Conservation (phyloP, 495 filamentous ascomycete genomes). For the Penicillium paxilli region DNA sequence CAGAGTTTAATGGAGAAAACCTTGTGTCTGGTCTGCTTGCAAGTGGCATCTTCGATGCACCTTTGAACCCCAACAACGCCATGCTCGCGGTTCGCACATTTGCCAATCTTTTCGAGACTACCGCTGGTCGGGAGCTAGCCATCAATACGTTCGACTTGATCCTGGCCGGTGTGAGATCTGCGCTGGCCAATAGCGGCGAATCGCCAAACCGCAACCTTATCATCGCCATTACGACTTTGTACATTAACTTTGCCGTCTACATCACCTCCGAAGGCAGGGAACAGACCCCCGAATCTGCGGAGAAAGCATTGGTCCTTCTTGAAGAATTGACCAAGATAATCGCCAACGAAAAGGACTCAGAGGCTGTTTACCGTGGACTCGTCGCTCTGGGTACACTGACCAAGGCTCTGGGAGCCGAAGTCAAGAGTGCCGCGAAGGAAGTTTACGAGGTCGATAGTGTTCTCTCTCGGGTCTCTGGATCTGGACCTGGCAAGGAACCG, state of each 20-base stretch:
- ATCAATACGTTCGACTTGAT: conserved; percentile 59
- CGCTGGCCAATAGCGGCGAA: conserved; percentile 38
- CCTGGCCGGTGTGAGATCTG: conserved; percentile 48
- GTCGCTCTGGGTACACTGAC: conserved; percentile 79
- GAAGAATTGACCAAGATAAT: conserved; percentile 65
- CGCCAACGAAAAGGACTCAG: conserved; percentile 65
- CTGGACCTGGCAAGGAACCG: conserved; percentile 47
- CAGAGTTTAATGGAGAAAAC: conserved; percentile 56
- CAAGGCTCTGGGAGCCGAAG: conserved; percentile 42
- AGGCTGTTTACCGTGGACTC: conserved; percentile 79
- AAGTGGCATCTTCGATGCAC: conserved; percentile 57
- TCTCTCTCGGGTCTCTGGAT: conserved; percentile 33
- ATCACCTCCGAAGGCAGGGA: conserved; percentile 41
- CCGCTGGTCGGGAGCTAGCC: conserved; percentile 64
- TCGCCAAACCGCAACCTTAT: conserved; percentile 76
- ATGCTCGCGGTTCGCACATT: conserved; percentile 85
- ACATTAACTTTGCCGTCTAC: conserved; percentile 81
- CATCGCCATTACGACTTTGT: conserved; percentile 77
- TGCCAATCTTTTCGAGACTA: conserved; percentile 83
- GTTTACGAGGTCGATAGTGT: conserved; percentile 44
- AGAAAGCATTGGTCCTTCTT: conserved; percentile 59
- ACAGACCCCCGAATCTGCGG: conserved; percentile 44
- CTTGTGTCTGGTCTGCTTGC: conserved; percentile 42
- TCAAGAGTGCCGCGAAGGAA: conserved; percentile 49
- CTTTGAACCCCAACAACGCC: conserved; percentile 66